Base-by-base conservation (phyloP, 306 rosid genomes). In the Quercus variabilis region DNA sequence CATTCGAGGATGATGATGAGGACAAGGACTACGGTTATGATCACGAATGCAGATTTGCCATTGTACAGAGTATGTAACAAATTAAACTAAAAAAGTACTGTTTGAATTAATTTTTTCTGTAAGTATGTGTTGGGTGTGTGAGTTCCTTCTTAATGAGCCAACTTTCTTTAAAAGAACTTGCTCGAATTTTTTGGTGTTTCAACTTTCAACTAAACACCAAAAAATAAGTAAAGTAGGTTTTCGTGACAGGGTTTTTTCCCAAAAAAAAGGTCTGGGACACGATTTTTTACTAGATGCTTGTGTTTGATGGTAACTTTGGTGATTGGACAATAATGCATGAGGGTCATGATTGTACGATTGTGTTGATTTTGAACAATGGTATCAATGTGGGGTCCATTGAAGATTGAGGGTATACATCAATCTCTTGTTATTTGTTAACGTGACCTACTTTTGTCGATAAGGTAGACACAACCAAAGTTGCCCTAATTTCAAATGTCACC, bases 31-130 rank as follows among this genome's bases (percentile, higher is more conserved):
- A 13, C 52, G 84, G 79, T 76, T 91, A 80, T 74, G 89, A 95
- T 78, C 4, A 90, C 91, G 96, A 92, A 41, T 80, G 87, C 88
- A 95, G 94, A 93, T 95, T 84, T 69, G 96, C 96, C 80, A 89
- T 77, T 81, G 90, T 91, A 75, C 94, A 93, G 85, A 90, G 99
- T 95, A 93, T 81, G 99, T 89, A 58, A 51, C 57, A 49, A 71
- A 52, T 75, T 60, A 25, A 64, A 8, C 46, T 9, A 41, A 19
- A 49, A 54, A 55, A 13, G 18, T 80, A 4, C 23, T 43, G 54
- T 30, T 58, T 12, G 52, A 59, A 73, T 55, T 75, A 46, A 56
- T 76, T 74, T 60, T 59, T 79, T 41, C 46, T 77, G 75, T 82
- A 74, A 12, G 78, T 78, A 30, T 79, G 81, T 80, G 82, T 86